Evolutionary conservation across 805 yeast genomes (phyloP).

Genomic region (Hanseniaspora thailandica): DNA sequence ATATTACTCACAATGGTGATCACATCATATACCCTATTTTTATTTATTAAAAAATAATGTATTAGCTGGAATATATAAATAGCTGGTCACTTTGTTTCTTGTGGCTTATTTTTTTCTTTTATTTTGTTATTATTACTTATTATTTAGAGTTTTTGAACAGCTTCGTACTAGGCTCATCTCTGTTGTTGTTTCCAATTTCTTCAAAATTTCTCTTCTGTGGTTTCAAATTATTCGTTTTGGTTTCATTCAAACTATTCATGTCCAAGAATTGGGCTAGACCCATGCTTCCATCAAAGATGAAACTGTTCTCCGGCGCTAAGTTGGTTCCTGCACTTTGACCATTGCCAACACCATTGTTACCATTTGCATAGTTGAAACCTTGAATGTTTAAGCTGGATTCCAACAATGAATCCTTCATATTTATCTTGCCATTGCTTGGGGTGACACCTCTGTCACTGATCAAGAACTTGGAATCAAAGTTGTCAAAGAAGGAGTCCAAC

Average conservation of each 20-base stretch:
- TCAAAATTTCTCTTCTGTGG: not conserved
- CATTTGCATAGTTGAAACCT: not conserved
- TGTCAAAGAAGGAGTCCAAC: not conserved
- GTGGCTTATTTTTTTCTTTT: too few relatives aligned
- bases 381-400: not conserved
- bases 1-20: too few relatives aligned
- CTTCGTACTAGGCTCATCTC: not conserved
- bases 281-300: slow-evolving; percentile 72
- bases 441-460: not conserved
- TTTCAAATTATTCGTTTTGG: not conserved
- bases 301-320: slow-evolving; percentile 20
- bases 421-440: not conserved
- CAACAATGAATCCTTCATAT: not conserved
- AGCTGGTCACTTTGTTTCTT: too few relatives aligned
- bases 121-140: too few relatives aligned
- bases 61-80: not conserved
- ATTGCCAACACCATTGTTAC: not conserved
- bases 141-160: too few relatives aligned
- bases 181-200: not conserved
- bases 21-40: too few relatives aligned
- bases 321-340: not conserved
- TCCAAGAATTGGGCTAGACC: slow-evolving; percentile 63
- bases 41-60: too few relatives aligned
- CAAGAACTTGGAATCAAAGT: not conserved
- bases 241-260: slow-evolving; percentile 17